These are phyloP conservation scores for Kregervanrija delftensis DNA, from an alignment of 805 yeast species.

Conservation along the genomic window DNA sequence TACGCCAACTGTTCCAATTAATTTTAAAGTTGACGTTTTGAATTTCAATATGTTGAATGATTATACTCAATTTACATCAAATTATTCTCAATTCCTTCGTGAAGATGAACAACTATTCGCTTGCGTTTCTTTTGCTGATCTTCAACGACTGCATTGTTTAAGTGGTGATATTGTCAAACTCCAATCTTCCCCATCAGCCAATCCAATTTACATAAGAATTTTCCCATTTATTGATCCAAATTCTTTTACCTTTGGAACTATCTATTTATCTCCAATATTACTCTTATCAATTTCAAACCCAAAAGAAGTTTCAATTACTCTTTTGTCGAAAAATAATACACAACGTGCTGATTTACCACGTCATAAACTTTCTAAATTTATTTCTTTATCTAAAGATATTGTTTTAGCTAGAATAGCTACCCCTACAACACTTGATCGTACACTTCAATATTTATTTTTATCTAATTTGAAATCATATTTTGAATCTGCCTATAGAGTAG, in stretches of 20 bases:
- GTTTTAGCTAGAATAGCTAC: slow-evolving; percentile 64
- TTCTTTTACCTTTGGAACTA: slow-evolving; percentile 28
- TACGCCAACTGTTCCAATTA: background rate
- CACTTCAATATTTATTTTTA: slow-evolving; percentile 54
- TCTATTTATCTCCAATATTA: slow-evolving; percentile 61
- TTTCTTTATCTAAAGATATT: slow-evolving; percentile 53
- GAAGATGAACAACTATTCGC: slow-evolving; percentile 44
- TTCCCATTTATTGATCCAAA: slow-evolving; percentile 64
- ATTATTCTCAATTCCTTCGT: slow-evolving; percentile 14
- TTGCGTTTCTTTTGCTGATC: slow-evolving; percentile 40
- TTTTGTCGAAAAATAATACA: background rate
- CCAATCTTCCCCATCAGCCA: slow-evolving; percentile 1
- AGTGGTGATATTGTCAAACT: slow-evolving; percentile 58
- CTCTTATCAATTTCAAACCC: slow-evolving; percentile 34
- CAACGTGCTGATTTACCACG: slow-evolving; percentile 16
- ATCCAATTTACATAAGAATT: slow-evolving; percentile 32
- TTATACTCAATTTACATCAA: slow-evolving; percentile 13
- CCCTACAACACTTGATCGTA: slow-evolving; percentile 58
- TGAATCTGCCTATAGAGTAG: slow-evolving; percentile 49
- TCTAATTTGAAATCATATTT: slow-evolving; percentile 57
- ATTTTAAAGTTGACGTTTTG: slow-evolving; percentile 2
- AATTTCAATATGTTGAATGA: slow-evolving; percentile 8
- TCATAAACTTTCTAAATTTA: slow-evolving; percentile 15
- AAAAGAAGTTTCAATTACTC: slow-evolving; percentile 5
- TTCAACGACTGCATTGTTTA: slow-evolving; percentile 53